phyloP scores from a whole-genome alignment of 2,329 filamentous ascomycete genomes.

The Beauveria rudraprayagi region DNA sequence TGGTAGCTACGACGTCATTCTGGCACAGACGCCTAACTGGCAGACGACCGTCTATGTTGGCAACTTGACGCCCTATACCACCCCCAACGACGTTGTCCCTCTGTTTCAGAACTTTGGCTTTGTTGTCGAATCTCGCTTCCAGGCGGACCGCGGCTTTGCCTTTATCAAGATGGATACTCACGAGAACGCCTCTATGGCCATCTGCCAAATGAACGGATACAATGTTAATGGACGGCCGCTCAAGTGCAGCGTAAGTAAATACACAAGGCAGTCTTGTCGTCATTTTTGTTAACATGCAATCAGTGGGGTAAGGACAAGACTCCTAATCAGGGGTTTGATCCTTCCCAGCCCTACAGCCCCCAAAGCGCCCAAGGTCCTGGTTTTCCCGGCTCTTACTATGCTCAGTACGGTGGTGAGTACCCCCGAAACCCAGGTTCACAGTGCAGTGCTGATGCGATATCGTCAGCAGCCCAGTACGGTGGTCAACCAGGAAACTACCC shows the following conservation, averaged over 20 bases:
- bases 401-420: constrained; percentile 76
- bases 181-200: constrained; percentile 96
- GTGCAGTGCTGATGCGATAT: not conserved
- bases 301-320: constrained; percentile 99
- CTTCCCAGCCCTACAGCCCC: constrained; percentile 61
- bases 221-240: constrained; percentile 94
- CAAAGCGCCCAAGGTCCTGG: constrained; percentile 65
- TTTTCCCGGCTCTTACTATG: constrained; percentile 83
- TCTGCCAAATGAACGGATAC: constrained; percentile 96
- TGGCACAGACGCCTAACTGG: constrained; percentile 91
- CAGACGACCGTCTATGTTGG: constrained; percentile 98
- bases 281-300: constrained; percentile 23
- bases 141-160: constrained; percentile 93
- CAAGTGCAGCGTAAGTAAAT: constrained; percentile 87
- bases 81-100: constrained; percentile 92
- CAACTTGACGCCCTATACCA: constrained; percentile 95
- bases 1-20: constrained; percentile 95
- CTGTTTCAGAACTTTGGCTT: constrained; percentile 98
- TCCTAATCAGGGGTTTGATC: constrained; percentile 70
- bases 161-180: constrained; percentile 99
- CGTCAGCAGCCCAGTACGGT: constrained; percentile 42
- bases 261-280: not conserved
- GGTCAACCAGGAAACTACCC: constrained; percentile 59
- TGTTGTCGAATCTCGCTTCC: constrained; percentile 94
- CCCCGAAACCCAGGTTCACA: not conserved